phyloP scores from a whole-genome alignment of 352 stramenopile species.

The Globisporangium rhizosaccharum region DNA sequence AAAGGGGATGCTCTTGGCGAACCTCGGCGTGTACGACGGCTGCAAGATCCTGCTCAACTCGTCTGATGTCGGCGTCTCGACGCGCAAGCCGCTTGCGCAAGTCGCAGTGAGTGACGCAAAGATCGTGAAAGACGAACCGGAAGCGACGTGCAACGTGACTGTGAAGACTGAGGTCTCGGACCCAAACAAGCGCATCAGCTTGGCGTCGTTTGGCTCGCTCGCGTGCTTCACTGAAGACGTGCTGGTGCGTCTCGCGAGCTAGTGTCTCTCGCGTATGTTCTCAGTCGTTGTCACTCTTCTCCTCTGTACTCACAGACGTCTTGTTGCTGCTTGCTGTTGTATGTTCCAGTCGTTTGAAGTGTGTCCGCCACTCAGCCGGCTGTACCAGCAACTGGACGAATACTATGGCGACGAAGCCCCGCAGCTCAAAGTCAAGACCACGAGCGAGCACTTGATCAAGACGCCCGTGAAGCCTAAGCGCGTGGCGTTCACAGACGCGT shows the following conservation, averaged over 20 bases:
- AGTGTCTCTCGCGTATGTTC: too few relatives aligned
- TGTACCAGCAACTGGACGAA: slow-evolving; percentile 75
- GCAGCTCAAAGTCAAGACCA: slow-evolving; percentile 51
- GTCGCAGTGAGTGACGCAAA: not conserved
- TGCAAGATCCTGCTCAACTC: slow-evolving; percentile 85
- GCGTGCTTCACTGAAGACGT: slow-evolving; percentile 53
- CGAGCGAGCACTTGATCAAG: slow-evolving; percentile 52
- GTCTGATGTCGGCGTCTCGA: slow-evolving; percentile 60
- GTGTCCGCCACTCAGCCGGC: slow-evolving; percentile 54
- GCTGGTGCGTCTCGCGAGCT: slow-evolving; percentile 18
- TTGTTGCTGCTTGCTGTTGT: not conserved
- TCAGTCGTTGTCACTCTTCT: not conserved
- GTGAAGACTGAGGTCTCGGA: slow-evolving; percentile 15
- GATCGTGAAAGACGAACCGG: slow-evolving; percentile 12
- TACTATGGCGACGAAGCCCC: slow-evolving; percentile 42
- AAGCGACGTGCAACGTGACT: slow-evolving; percentile 1
- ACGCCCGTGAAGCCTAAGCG: slow-evolving; percentile 38
- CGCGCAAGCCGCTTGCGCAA: slow-evolving; percentile 25
- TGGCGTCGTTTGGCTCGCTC: slow-evolving; percentile 42
- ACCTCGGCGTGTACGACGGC: slow-evolving; percentile 86
- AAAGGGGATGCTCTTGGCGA: slow-evolving; percentile 91
- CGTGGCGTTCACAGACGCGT: slow-evolving; percentile 1
- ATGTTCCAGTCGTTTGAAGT: slow-evolving; percentile 32
- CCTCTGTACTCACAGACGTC: not conserved
- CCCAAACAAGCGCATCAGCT: slow-evolving; percentile 32